These are phyloP conservation scores for Oropetium thomaeum DNA, from an alignment of 176 grass and related monocot genomes.

Conservation along the genomic window DNA sequence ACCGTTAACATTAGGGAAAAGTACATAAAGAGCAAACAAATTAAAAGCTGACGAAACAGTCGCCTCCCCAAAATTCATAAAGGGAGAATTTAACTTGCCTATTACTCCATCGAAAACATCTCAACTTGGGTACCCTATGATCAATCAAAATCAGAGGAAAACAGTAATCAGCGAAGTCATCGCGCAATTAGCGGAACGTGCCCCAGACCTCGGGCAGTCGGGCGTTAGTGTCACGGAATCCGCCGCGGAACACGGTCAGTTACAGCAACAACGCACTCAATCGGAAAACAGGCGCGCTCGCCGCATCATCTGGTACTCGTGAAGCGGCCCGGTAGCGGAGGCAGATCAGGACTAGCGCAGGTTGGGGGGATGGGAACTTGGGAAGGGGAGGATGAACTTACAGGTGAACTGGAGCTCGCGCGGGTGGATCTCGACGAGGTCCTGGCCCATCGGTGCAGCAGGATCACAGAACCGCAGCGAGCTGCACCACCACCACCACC, in stretches of 20 bases:
- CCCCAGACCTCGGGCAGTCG: no score
- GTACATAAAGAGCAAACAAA: background rate
- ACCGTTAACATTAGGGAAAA: constrained; percentile 21
- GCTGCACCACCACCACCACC: background rate
- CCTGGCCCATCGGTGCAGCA: constrained; percentile 53
- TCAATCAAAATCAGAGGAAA: background rate
- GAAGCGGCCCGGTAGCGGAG: background rate
- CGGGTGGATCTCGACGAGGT: constrained; percentile 82
- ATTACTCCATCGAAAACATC: background rate
- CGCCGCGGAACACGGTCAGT: background rate
- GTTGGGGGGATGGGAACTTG: background rate
- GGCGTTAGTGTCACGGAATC: background rate
- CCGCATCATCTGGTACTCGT: background rate
- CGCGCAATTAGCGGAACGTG: background rate
- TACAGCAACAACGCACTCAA: background rate
- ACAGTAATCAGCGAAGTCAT: background rate
- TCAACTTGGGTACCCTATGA: background rate
- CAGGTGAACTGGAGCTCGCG: constrained; percentile 91
- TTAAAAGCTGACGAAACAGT: background rate
- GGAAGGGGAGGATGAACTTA: constrained; percentile 30
- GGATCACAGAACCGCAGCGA: background rate
- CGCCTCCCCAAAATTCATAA: background rate
- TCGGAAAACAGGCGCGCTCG: background rate
- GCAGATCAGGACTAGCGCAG: constrained; percentile 4
- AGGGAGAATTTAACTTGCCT: constrained; percentile 6